Conservation (phyloP, 148 eudicot genomes). For the Amaranthus cruentus region DNA sequence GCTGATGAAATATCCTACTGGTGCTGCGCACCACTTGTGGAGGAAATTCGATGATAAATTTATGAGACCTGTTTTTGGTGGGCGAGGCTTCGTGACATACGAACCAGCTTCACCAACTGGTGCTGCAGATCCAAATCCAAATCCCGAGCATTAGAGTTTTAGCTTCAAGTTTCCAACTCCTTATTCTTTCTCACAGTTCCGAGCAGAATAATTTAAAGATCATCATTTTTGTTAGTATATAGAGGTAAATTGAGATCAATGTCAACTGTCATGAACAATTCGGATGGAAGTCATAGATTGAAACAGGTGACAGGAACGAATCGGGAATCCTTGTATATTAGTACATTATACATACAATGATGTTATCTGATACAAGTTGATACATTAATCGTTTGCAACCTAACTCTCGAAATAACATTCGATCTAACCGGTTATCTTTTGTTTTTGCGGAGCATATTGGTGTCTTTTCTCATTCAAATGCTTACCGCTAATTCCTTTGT, state of each 20-base stretch:
- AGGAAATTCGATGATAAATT: constrained; percentile 85
- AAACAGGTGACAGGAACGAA: neutral
- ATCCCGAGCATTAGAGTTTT: constrained; percentile 23
- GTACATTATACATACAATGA: too few species aligned
- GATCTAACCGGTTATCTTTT: too few species aligned
- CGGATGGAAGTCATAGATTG: neutral
- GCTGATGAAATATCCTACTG: constrained; percentile 53
- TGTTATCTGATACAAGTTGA: too few species aligned
- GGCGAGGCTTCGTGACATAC: constrained; percentile 80
- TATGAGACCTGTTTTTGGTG: constrained; percentile 97
- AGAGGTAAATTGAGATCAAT: neutral
- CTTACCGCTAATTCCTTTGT: too few species aligned
- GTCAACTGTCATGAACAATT: neutral
- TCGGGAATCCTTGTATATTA: neutral
- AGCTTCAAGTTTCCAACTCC: neutral
- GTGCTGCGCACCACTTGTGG: constrained; percentile 74
- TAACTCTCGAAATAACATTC: too few species aligned
- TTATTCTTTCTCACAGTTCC: neutral
- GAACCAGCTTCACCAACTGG: constrained; percentile 78
- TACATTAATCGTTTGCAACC: too few species aligned
- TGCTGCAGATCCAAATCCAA: constrained; percentile 30
- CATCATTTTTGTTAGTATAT: constrained; percentile 4
- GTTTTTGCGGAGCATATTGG: too few species aligned
- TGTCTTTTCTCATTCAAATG: too few species aligned
- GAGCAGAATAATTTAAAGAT: constrained; percentile 7